These are phyloP conservation scores for Chloromonas sp. DNA, from an alignment of 163 green algal genomes.

Conservation along the genomic window DNA sequence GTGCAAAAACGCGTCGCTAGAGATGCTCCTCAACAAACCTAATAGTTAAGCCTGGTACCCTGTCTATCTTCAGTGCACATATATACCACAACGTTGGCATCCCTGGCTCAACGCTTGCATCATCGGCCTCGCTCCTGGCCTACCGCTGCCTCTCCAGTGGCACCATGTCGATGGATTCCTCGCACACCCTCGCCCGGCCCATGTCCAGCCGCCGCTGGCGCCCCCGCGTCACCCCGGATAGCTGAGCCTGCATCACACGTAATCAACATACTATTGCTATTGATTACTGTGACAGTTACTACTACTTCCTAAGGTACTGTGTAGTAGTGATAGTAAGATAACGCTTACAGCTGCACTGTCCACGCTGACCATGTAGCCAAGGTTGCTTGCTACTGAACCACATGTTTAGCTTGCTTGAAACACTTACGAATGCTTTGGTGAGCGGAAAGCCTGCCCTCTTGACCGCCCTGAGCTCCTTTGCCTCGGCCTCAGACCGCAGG, in stretches of 20 bases:
- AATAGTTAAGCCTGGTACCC: too few species aligned
- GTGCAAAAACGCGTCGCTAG: too few species aligned
- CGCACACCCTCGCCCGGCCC: conserved; percentile 20
- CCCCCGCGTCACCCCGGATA: background rate
- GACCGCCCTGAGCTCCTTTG: background rate
- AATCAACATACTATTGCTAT: background rate
- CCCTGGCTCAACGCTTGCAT: too few species aligned
- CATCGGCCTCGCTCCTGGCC: too few species aligned
- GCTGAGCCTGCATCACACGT: background rate
- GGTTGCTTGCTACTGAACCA: too few species aligned
- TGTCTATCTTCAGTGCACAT: too few species aligned
- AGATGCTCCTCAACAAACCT: too few species aligned
- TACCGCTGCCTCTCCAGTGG: conserved; percentile 9
- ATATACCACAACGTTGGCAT: too few species aligned
- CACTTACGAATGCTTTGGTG: background rate
- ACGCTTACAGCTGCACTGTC: background rate
- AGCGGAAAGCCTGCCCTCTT: background rate
- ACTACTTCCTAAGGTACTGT: background rate
- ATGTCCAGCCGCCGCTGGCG: conserved; percentile 24
- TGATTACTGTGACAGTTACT: too few species aligned
- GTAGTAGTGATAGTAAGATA: background rate
- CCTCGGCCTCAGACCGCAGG: background rate
- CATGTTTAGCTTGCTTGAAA: too few species aligned
- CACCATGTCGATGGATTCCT: conserved; percentile 22
- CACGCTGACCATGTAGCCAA: too few species aligned